Percentiles rank a stretch among this genome's conserved stretches.
These are phyloP conservation scores for Lomentospora prolificans DNA, from an alignment of 2,329 filamentous ascomycete species.

Conservation along the genomic window DNA sequence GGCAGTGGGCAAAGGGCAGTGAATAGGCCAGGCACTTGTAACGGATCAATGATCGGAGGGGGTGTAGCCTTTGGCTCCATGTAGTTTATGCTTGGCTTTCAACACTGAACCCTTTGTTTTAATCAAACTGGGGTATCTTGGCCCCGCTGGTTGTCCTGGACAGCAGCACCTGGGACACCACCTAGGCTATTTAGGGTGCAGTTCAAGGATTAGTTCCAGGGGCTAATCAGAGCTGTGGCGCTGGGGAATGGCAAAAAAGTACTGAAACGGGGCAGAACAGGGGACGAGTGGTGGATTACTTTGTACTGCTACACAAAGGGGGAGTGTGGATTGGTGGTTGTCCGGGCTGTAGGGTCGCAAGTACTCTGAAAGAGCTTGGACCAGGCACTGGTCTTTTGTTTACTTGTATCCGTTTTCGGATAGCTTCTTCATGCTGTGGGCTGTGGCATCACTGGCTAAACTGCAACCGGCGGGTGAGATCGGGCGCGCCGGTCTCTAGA, in stretches of 20 bases:
- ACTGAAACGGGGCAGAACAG: background rate
- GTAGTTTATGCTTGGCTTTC: no score
- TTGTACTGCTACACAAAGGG: background rate
- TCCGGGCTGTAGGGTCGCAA: slow-evolving; percentile 1
- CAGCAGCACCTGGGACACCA: slow-evolving; percentile 3
- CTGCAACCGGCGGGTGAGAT: background rate
- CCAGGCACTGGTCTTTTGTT: slow-evolving; percentile 8
- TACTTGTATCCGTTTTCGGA: slow-evolving; percentile 22
- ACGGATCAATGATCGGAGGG: no score
- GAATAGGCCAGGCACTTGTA: no score
- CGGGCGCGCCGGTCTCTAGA: background rate
- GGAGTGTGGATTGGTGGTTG: slow-evolving; percentile 1
- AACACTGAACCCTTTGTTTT: no score
- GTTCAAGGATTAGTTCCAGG: background rate
- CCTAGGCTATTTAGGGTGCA: slow-evolving; percentile 1
- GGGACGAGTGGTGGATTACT: background rate
- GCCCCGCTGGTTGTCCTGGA: slow-evolving; percentile 12
- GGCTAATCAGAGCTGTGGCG: background rate
- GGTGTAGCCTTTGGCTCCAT: no score
- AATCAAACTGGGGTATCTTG: slow-evolving; percentile 6
- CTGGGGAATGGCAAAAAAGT: background rate
- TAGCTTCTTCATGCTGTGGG: slow-evolving; percentile 15
- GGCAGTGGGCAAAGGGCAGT: no score
- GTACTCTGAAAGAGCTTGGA: background rate
- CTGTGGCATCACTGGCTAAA: background rate